Conservation (phyloP, 1,139 yeast genomes). For the Spencermartinsiella ligniputridi region DNA sequence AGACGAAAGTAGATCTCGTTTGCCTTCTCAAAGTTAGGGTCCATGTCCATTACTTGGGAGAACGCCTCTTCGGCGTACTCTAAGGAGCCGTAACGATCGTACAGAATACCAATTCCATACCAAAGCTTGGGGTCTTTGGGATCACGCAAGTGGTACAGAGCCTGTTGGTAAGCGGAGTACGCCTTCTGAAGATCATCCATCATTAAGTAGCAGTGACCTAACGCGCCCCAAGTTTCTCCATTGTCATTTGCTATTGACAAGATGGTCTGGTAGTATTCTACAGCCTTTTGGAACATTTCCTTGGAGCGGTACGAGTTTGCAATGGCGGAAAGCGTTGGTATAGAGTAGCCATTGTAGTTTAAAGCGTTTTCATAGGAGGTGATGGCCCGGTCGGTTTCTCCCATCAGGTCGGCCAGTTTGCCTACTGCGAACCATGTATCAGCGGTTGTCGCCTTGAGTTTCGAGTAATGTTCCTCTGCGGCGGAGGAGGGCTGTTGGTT, state of each 20-base stretch:
- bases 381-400: slow-evolving; percentile 85
- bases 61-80: slow-evolving; percentile 99
- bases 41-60: slow-evolving; percentile 90
- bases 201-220: slow-evolving; percentile 97
- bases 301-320: slow-evolving; percentile 86
- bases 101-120: slow-evolving; percentile 97
- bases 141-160: slow-evolving; percentile 82
- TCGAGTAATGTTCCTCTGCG: slow-evolving; percentile 39
- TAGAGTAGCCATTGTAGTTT: slow-evolving; percentile 78
- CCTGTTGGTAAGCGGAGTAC: slow-evolving; percentile 94
- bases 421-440: slow-evolving; percentile 92
- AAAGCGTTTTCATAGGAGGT: slow-evolving; percentile 88
- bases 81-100: slow-evolving; percentile 90
- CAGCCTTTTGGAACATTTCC: slow-evolving; percentile 89
- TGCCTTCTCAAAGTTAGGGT: slow-evolving; percentile 93
- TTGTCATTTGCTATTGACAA: slow-evolving; percentile 76
- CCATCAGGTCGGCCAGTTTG: slow-evolving; percentile 81
- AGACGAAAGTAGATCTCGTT: slow-evolving; percentile 92
- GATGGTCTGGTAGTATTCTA: slow-evolving; percentile 87
- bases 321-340: slow-evolving; percentile 76
- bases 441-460: slow-evolving; percentile 53
- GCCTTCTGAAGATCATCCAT: slow-evolving; percentile 93
- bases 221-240: slow-evolving; percentile 96
- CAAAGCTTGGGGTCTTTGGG: slow-evolving; percentile 95
- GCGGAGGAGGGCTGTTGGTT: not conserved